phyloP scores from a whole-genome alignment of 148 eudicot species.

The Oxyria digyna region DNA sequence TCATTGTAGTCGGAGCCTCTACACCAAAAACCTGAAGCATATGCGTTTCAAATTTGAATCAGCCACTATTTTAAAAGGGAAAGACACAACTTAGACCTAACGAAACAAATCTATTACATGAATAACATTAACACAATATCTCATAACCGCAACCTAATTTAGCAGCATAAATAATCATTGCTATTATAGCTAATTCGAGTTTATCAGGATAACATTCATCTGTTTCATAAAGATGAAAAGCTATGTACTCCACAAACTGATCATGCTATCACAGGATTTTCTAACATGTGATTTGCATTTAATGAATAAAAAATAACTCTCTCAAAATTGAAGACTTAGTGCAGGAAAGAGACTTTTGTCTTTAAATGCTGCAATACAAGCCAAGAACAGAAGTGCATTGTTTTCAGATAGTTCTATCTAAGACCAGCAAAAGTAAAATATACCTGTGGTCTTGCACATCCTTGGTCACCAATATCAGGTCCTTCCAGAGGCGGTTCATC shows the following conservation, averaged over 20 bases:
- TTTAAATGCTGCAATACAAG: background rate
- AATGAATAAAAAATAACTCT: background rate
- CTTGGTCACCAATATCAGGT: conserved; percentile 17
- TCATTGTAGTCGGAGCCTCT: conserved; percentile 18
- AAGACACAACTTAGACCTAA: background rate
- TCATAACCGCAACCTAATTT: background rate
- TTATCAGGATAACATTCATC: background rate
- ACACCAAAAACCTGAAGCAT: conserved; percentile 23
- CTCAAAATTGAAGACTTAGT: background rate
- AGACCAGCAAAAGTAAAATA: background rate
- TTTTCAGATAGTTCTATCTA: background rate
- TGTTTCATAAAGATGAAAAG: background rate
- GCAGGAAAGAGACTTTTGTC: background rate
- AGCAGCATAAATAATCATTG: background rate
- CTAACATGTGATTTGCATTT: background rate
- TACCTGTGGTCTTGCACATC: conserved; percentile 22
- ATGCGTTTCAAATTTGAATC: background rate
- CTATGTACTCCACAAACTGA: background rate
- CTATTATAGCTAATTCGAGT: background rate
- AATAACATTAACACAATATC: background rate
- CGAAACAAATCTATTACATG: background rate
- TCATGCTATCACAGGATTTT: background rate
- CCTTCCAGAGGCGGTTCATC: conserved; percentile 20
- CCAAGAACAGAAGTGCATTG: background rate
- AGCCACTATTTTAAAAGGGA: background rate